phyloP scores from a whole-genome alignment of 2,329 filamentous ascomycete genomes.

The Grosmannia clavigera region DNA sequence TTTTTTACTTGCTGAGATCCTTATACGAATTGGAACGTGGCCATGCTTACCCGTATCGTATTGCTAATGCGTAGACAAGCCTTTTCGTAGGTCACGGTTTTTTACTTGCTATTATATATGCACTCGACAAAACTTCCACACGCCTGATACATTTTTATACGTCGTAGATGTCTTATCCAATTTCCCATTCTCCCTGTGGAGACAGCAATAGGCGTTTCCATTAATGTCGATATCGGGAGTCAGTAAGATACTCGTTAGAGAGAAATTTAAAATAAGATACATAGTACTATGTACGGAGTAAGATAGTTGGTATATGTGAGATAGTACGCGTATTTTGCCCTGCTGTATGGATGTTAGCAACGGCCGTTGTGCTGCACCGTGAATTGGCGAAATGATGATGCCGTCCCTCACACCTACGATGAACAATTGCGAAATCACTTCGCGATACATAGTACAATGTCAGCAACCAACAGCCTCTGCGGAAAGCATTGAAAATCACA shows the following conservation, averaged over 20 bases:
- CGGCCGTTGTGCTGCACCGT: background rate
- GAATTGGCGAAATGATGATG: no score
- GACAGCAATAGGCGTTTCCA: background rate
- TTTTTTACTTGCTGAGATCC: no score
- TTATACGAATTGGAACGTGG: background rate
- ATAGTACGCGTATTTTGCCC: no score
- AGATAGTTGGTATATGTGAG: no score
- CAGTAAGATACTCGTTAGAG: no score
- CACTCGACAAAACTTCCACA: background rate
- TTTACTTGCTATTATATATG: background rate
- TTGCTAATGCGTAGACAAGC: background rate
- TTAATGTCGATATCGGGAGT: background rate
- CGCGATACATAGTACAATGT: no score
- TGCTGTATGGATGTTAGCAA: no score
- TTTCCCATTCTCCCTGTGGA: background rate
- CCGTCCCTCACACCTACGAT: no score
- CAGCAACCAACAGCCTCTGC: no score
- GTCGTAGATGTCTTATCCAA: background rate
- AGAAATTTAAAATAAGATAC: background rate
- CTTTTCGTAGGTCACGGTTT: background rate
- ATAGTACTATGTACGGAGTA: no score
- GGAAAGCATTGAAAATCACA: no score
- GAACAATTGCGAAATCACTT: no score
- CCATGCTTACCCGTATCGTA: background rate
- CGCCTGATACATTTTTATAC: background rate